Percentiles rank a stretch among this genome's conserved stretches.
Conservation (phyloP, 1,284 basidiomycete species). For the Moniliella sp. region DNA sequence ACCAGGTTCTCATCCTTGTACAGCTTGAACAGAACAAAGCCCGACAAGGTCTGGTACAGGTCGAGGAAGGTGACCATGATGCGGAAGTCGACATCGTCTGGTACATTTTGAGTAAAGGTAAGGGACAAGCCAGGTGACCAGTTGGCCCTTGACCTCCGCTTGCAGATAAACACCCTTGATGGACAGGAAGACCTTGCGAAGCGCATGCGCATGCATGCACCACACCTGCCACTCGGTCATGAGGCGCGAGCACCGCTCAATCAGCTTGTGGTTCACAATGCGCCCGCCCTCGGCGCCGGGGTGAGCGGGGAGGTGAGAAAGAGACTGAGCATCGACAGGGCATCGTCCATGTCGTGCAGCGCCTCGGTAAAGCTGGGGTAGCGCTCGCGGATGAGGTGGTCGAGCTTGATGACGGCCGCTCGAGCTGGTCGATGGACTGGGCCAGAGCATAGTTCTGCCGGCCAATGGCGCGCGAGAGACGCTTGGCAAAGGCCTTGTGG, state of each 20-base stretch:
- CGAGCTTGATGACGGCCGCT: slow-evolving; percentile 46
- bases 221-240: slow-evolving; percentile 51
- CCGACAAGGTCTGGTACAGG: slow-evolving; percentile 84
- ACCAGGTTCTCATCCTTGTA: slow-evolving; percentile 81
- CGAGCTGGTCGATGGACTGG: slow-evolving; percentile 65
- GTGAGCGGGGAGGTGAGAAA: slow-evolving; percentile 51
- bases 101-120: slow-evolving; percentile 93
- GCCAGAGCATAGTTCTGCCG: slow-evolving; percentile 83
- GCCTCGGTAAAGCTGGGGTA: slow-evolving; percentile 95
- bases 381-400: slow-evolving; percentile 94
- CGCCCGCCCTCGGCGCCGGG: slow-evolving; percentile 40
- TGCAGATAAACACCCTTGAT: slow-evolving; percentile 99
- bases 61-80: slow-evolving; percentile 97
- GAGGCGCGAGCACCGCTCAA: slow-evolving; percentile 72
- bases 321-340: slow-evolving; percentile 65
- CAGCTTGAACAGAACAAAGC: slow-evolving; percentile 89
- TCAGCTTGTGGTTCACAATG: slow-evolving; percentile 58
- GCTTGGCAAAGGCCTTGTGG: slow-evolving; percentile 96
- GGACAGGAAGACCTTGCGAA: slow-evolving; percentile 80
- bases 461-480: slow-evolving; percentile 75
- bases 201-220: slow-evolving; percentile 63
- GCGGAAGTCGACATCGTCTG: slow-evolving; percentile 81
- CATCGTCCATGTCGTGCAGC: slow-evolving; percentile 86
- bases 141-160: slow-evolving; percentile 77
- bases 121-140: slow-evolving; percentile 84